Base-by-base conservation (phyloP, 768 basidiomycete species). In the Porphyrellus cyaneotinctus region DNA sequence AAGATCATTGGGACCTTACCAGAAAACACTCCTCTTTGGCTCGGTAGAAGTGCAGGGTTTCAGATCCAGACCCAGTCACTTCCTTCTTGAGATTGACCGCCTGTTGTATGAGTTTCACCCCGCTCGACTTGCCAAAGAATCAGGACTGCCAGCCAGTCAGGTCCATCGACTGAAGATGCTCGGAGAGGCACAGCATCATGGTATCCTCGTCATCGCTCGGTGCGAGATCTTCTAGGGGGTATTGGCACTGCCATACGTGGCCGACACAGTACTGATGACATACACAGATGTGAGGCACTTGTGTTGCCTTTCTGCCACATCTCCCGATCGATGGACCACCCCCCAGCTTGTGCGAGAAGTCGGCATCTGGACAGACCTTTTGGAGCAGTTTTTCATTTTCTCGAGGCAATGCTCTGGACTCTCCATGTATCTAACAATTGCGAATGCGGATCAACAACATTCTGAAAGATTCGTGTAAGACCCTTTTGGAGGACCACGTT, bases 341-440 rank as follows among this genome's bases (percentile, higher is more conserved):
- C 15, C 80, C 81, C 11, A 87, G 69, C 58, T 87, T 82, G 51
- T 75, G 76, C 20, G 82, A 74, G 30, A 85, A 75, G 48, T 83
- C 78, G 41, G 80, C 78, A 45, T 86, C 82, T 13, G 86, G 85
- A 58, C 79, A 83, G 41, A 88, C 72, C 86, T 76, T 79, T 49
- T 70, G 73, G 20, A 87, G 65, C 5, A 87, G 72, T 53, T 72
- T 76, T 64, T 87, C 75, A 87, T 80, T 61, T 83, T 85, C 51
- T 82, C 79, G 2, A 87, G 64, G 12, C 84, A 76, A 51, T 65
- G 74, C 66, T 87, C 85, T 33, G 87, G 72, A 44, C 75, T 77
- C 60, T 85, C 80, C 17, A 84, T 78, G 64, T 84, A 84, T 56
- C 82, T 83, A 9, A n/a, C 2, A 52, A 30, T 10, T 50, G 32